Base-by-base conservation (phyloP, 768 basidiomycete species). In the Lactifluus echinatus region DNA sequence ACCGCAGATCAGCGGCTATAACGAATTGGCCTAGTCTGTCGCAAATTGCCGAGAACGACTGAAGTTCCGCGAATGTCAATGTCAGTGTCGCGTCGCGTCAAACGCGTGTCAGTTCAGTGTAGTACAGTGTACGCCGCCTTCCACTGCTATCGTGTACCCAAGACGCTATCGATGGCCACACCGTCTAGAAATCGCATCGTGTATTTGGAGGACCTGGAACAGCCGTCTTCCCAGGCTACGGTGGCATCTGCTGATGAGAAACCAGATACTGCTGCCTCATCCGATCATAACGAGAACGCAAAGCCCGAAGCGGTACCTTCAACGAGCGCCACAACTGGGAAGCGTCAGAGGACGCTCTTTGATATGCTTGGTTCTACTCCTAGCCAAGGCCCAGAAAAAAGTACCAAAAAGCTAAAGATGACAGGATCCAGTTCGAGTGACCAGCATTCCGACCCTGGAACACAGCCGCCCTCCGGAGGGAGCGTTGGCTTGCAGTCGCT, bases 261-360 rank as follows among this genome's bases (percentile, higher is more conserved):
- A 24, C 24, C 43, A 36, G 12, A 19, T 23, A 48, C 33, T 42
- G 19, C 24, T 44, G 21, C 31, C 12, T 42, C 51, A 31, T 28
- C 31, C 17, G 57, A 43, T 26, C 45, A 12, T 7, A 42, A 43
- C 17, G 44, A 53, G 34, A 40, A 46, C n/a, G 31, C 54, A 28
- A 50, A 57, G 49, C 42, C 53, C 17, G 52, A 50, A n/a, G 19
- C 26, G 15, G 45, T 50, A 7, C 49, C 57, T 29, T 31, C 55
- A 23, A 36, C 50, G 14, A 37, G 26, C 24, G 43, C 43, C 15
- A 37, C 46, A 2, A 54, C 42, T 37, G 56, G 66, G 45, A 79
- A 79, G 62, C 79, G 86, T 45, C 86, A 89, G 71, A 74, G 76
- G 36, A 86, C 83, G 0, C 74, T 89, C 37, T 65, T 75, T 62